Base-by-base conservation (phyloP, 805 yeast species). In the Sugiyamaella marilandica region DNA sequence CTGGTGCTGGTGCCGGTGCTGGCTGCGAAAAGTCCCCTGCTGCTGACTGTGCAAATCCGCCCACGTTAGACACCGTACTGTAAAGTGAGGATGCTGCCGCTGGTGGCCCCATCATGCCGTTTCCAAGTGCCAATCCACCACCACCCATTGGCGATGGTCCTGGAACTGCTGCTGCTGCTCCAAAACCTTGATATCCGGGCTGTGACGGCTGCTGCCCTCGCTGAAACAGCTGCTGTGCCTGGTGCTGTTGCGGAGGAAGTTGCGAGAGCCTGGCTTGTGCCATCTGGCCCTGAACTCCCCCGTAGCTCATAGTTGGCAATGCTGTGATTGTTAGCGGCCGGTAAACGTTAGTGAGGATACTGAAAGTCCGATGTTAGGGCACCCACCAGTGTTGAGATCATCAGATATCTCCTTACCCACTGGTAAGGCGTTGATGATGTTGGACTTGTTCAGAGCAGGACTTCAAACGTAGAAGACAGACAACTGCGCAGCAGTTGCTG, bases 81-180 rank as follows among this genome's bases (percentile, higher is more conserved):
- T 11, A 16, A 5, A 16, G 21, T 14, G 24, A 14, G 7, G 29
- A 24, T 7, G 29, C 29, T 5, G 29, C 29, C 7, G 29, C 29
- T 24, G 29, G 29, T 24, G 29, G 29, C 58, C 41, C 47, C 55
- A 37, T 58, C 59, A 49, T 63, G 55, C 50, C 62, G 65, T 55
- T 61, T 59, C n/a, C 55, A 24, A 24, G 29, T 7, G 29, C 29
- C 41, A 35, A 36, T 18, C 50, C 52, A 2, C 41, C 49, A 26
- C 37, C 41, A 16, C 45, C 31, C 47, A 33, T n/a, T 36, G 52
- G 65, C 45, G 56, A 61, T 37, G 54, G 62, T n/a, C 21, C 49
- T 55, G 64, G 24, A 51, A 59, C 54, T 58, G 66, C 50, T 56
- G 66, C 50, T 56, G 65, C 43, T 46, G 53, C n/a, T 50, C 57